Evolutionary conservation across 352 stramenopile genomes (phyloP).

Genomic region (Phytophthora tentaculata): DNA sequence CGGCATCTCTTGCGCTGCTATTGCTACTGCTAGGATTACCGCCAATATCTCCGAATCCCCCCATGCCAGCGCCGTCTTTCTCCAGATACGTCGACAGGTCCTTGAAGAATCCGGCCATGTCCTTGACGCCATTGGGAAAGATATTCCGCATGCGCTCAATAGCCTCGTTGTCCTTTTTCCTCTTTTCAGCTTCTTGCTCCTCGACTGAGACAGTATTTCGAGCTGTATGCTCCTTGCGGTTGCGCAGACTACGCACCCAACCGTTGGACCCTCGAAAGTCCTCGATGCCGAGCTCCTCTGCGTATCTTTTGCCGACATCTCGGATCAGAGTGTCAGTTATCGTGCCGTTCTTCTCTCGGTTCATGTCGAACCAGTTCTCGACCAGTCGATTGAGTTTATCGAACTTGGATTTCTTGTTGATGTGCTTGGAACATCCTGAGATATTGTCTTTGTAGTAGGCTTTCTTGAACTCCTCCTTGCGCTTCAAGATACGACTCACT

Average conservation of each 20-base stretch:
- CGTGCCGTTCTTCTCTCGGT: constrained; percentile 69
- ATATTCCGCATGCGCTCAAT: constrained; percentile 74
- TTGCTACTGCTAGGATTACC: constrained; percentile 26
- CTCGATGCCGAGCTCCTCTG: constrained; percentile 73
- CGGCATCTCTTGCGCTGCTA: constrained; percentile 23
- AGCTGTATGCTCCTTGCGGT: constrained; percentile 73
- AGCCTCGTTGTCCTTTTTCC: constrained; percentile 77
- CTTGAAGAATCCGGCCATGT: constrained; percentile 79
- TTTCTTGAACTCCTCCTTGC: constrained; percentile 89
- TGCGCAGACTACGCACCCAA: constrained; percentile 80
- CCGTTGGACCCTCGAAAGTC: constrained; percentile 84
- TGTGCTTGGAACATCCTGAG: constrained; percentile 83
- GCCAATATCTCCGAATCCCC: constrained; percentile 23
- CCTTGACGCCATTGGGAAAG: constrained; percentile 76
- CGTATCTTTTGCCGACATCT: constrained; percentile 75
- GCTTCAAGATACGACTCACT: constrained; percentile 85
- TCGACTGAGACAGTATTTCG: constrained; percentile 58
- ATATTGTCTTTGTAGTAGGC: constrained; percentile 89
- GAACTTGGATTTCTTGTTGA: constrained; percentile 90
- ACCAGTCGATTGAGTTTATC: constrained; percentile 83
- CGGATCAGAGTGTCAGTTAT: constrained; percentile 81
- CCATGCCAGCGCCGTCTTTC: constrained; percentile 48
- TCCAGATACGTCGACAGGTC: constrained; percentile 77
- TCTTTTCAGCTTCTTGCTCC: constrained; percentile 58
- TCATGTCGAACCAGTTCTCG: constrained; percentile 86